Percentiles rank a stretch among this genome's conserved stretches.
Evolutionary conservation across 2,329 filamentous ascomycete genomes (phyloP).

Genomic region (Fusarium duplospermum): DNA sequence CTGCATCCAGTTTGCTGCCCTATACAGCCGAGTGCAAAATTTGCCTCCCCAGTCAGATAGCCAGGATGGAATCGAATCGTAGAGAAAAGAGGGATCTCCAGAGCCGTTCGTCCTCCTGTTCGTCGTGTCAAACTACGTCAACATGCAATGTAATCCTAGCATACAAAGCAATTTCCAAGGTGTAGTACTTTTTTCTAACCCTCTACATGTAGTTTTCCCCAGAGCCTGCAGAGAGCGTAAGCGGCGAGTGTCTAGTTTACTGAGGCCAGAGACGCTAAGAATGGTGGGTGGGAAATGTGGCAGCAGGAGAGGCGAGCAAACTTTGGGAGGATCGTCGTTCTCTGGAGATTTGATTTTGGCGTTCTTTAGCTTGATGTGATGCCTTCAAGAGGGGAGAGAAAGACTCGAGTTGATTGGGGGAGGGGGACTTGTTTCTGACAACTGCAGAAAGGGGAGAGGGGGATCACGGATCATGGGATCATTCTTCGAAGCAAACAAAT

Average conservation of each 20-base stretch:
- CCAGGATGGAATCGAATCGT: not conserved
- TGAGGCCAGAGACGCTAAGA: not conserved
- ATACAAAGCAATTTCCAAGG: not conserved
- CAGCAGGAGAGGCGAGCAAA: slow-evolving; percentile 1
- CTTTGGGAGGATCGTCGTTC: not conserved
- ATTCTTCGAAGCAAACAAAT: slow-evolving; percentile 21
- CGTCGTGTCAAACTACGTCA: not conserved
- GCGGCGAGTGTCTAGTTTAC: not conserved
- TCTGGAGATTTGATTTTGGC: not conserved
- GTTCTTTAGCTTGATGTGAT: not conserved
- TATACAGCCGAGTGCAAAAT: not conserved
- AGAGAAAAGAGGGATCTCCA: not conserved
- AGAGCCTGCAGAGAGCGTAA: not conserved
- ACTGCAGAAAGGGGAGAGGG: not conserved
- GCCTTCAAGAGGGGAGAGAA: not conserved
- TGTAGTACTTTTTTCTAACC: not conserved
- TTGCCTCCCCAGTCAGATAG: not conserved
- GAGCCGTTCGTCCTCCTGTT: not conserved
- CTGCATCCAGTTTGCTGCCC: slow-evolving; percentile 9
- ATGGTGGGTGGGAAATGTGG: not conserved
- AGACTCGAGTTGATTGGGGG: not conserved
- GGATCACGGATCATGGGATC: not conserved
- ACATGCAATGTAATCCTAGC: not conserved
- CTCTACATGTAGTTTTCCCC: not conserved
- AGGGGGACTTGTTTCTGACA: not conserved